A percentile compares a stretch with the other conserved stretches of the same genome.
phyloP scores from a whole-genome alignment of 1,139 yeast genomes.

The Geotrichum australiense region DNA sequence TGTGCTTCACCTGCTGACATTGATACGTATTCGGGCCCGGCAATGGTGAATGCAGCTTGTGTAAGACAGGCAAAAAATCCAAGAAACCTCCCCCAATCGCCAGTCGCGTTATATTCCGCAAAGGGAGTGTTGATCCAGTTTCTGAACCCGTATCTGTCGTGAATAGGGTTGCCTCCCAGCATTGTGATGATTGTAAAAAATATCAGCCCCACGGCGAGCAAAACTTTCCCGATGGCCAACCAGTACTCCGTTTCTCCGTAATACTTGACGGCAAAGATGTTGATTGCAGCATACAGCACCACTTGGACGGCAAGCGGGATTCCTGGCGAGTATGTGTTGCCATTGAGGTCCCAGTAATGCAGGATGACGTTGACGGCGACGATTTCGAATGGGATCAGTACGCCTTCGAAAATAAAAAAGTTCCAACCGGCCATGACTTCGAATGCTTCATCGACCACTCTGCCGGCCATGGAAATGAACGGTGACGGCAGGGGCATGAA shows the following conservation, averaged over 20 bases:
- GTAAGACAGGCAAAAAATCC: conserved; percentile 64
- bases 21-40: conserved; percentile 79
- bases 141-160: conserved; percentile 58
- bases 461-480: conserved; percentile 47
- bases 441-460: conserved; percentile 59
- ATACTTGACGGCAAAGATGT: conserved; percentile 61
- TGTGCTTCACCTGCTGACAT: conserved; percentile 69
- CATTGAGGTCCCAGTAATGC: conserved; percentile 62
- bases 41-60: conserved; percentile 62
- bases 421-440: conserved; percentile 78
- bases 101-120: conserved; percentile 49
- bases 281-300: conserved; percentile 53
- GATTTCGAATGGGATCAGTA: conserved; percentile 74
- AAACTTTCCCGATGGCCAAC: conserved; percentile 66
- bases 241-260: conserved; percentile 81
- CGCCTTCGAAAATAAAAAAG: conserved; percentile 69
- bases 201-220: conserved; percentile 65
- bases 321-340: conserved; percentile 42
- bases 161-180: conserved; percentile 76
- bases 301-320: conserved; percentile 47
- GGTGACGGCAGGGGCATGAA: conserved; percentile 69
- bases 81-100: conserved; percentile 58
- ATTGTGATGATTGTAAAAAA: conserved; percentile 68
- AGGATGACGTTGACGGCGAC: conserved; percentile 72
- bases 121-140: conserved; percentile 58